Evolutionary conservation across 257 asterid species (phyloP).

Genomic region (Schizonepeta tenuifolia): DNA sequence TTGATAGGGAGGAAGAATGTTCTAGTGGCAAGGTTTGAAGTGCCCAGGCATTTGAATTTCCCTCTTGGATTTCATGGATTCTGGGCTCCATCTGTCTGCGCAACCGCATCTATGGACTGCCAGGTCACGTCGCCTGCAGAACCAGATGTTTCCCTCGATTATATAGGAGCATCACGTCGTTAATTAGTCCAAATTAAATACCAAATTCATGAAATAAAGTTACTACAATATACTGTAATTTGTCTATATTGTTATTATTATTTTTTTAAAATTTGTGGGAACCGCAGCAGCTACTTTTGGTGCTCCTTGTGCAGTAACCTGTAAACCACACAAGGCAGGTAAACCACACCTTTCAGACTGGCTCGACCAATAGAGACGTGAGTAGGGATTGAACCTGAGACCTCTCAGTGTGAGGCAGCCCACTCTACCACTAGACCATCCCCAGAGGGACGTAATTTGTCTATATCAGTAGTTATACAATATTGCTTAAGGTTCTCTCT

Average conservation of each 20-base stretch:
- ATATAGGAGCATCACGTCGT: not conserved
- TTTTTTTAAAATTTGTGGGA: no score
- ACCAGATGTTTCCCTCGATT: not conserved
- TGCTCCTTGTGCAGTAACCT: no score
- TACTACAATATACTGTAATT: not conserved
- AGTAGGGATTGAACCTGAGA: no score
- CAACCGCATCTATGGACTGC: not conserved
- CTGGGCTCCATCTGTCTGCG: slow-evolving; percentile 54
- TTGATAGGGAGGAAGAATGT: slow-evolving; percentile 60
- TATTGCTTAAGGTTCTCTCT: not conserved
- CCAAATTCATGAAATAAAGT: not conserved
- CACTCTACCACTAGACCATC: no score
- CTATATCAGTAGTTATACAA: not conserved
- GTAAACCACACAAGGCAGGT: no score
- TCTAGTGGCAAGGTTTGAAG: slow-evolving; percentile 85
- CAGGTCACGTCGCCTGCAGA: not conserved
- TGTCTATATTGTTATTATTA: not conserved
- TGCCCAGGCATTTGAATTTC: slow-evolving; percentile 77
- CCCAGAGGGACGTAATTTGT: no score
- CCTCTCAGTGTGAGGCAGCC: no score
- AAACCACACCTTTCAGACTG: no score
- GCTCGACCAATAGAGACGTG: no score
- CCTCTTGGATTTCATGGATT: slow-evolving; percentile 96
- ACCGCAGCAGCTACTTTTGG: no score
- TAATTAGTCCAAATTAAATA: not conserved